Evolutionary conservation across 805 yeast genomes (phyloP), one percentile per base, ranked within the genome.

Genomic region (Yarrowia deformans): DNA sequence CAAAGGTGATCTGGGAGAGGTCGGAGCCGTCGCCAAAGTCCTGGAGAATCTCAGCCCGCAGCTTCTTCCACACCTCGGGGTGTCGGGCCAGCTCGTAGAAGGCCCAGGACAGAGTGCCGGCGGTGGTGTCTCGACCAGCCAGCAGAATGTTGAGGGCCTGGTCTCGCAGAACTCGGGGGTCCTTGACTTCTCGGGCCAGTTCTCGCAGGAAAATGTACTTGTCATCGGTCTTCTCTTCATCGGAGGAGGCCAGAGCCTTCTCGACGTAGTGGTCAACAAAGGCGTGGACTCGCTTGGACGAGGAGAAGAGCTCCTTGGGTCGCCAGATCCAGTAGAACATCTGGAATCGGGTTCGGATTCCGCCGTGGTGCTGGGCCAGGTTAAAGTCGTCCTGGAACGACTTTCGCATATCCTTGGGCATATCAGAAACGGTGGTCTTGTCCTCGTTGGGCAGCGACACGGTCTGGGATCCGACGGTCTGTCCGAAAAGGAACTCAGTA

Each of bases 41-140:
- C 18, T 72, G 74, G 0, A 79, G 69, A 8, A 84, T 77, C 45
- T 77, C 81, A 40, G 73, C 75, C 67, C 84, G 80, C 69, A 84
- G 78, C 69, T 75, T 75, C 34, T 70, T 52, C 70, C 72, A 77
- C 23, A 75, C 74, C 6, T 73, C 69, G 43, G 75, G 74, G 73
- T 83, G 75, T 69, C 83, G 77, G 10, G 84, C 81, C 56, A 84
- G 78, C 72, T 83, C 83, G 71, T 76, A 83, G 63, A 84, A 77
- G 18, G 80, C 74, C 74, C 80, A 83, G 9, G 85, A 80, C 66
- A 84, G 79, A 45, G 83, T 75, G 2, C 84, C 82, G 12, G 87
- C 87, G 14, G 88, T 84, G 49, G 87, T 84, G 72, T 84, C 87
- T 72, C 88, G 79, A 32, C 87, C 87, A 13, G 88, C 88, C 18